Conservation (phyloP, 2,329 filamentous ascomycete species). For the Xylaria sp. region DNA sequence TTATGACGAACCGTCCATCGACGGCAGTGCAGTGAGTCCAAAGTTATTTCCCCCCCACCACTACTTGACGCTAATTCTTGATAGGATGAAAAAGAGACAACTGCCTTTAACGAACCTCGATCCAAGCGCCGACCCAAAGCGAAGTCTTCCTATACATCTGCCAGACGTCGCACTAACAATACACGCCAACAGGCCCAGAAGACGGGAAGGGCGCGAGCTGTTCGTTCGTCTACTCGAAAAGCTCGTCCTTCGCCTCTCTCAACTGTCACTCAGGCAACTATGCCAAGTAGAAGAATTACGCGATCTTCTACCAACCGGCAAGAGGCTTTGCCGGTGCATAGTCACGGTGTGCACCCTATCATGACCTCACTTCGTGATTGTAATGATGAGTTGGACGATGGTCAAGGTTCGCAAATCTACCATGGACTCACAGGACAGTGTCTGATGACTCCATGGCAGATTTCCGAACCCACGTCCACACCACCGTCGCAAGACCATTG, state of each 20-base stretch:
- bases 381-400: constrained; percentile 31
- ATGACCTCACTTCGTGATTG: constrained; percentile 35
- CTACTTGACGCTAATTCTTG: constrained; percentile 31
- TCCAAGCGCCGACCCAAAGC: constrained; percentile 31
- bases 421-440: constrained; percentile 30
- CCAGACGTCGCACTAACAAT: constrained; percentile 29
- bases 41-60: background rate
- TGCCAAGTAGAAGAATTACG: constrained; percentile 34
- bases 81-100: constrained; percentile 41
- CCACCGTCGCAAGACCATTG: constrained; percentile 33
- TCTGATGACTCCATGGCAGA: constrained; percentile 35
- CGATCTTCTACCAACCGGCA: constrained; percentile 39
- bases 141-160: constrained; percentile 29
- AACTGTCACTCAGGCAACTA: constrained; percentile 20
- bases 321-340: constrained; percentile 41
- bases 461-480: constrained; percentile 38
- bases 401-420: constrained; percentile 45
- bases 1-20: constrained; percentile 67
- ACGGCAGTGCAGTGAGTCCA: constrained; percentile 60
- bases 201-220: constrained; percentile 29
- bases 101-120: constrained; percentile 16
- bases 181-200: constrained; percentile 30
- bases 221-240: constrained; percentile 31
- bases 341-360: constrained; percentile 42
- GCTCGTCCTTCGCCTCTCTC: constrained; percentile 11